These are phyloP conservation scores for Diaporthe sp. DNA, from an alignment of 2,329 filamentous ascomycete species.

Conservation along the genomic window DNA sequence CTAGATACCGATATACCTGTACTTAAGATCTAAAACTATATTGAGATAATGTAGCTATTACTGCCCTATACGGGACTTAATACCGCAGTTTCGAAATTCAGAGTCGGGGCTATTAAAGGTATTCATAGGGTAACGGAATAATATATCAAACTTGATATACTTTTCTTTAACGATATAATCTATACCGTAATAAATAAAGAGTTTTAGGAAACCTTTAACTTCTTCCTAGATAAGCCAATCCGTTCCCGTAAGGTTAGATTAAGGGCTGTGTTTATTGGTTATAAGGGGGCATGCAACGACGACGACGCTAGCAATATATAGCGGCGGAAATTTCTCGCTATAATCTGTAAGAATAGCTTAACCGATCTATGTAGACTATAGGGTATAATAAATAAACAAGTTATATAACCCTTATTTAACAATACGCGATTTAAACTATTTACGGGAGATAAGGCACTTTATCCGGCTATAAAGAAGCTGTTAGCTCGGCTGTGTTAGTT, in stretches of 20 bases:
- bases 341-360: neutral
- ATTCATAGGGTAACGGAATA: neutral
- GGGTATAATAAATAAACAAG: neutral
- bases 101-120: neutral
- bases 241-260: neutral
- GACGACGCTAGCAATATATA: neutral
- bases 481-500: neutral
- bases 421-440: slow-evolving; percentile 5
- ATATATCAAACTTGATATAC: neutral
- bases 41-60: neutral
- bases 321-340: neutral
- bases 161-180: neutral
- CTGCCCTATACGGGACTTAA: neutral
- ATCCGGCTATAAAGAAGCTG: neutral
- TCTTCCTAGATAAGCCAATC: neutral
- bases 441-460: neutral
- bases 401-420: neutral
- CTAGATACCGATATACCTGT: neutral
- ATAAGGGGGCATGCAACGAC: neutral
- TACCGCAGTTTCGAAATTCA: neutral
- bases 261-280: neutral
- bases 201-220: neutral
- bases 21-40: neutral
- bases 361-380: neutral
- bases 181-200: neutral